Evolutionary conservation across 768 basidiomycete species (phyloP), one percentile per base, ranked within the genome.

Genomic region (Boletus tylopilopsis): DNA sequence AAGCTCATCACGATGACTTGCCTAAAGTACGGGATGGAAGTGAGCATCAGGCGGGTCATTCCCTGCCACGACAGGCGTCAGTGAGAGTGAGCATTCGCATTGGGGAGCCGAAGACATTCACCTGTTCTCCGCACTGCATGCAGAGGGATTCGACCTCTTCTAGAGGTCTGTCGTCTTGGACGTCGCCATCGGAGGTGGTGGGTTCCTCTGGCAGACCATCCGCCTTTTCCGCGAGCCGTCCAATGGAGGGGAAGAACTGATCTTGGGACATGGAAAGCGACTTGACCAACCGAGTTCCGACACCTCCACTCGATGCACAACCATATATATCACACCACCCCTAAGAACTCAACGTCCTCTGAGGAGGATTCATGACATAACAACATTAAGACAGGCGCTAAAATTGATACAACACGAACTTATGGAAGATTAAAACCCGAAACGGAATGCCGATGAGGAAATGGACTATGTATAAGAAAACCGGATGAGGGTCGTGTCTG

Each of bases 1-100:
- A 99, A 99, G 33, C 92, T 94, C 84, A 95, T 93, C 52, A 98
- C 82, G 55, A 99, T 89, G 44, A 98, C 85, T 67, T 99, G 91
- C 38, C 82, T 76, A 75, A 98, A 98, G 74, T 84, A 98, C 0
- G 96, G 96, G 42, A 99, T 99, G 3, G 85, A 83, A 0, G 94
- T 97, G 42, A 99, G 74, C 59, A 99, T 80, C 59, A 99, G 70
- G 36, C 93, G 75, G 1, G 96, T 99, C 12, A 75, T 72, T 27
- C 95, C 95, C 93, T 97, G 76, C n/a, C n/a, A n/a, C 58, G 68
- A 53, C 66, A 60, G 54, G 44, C 21, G n/a, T 47, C 35, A 54
- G 48, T 13, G 27, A 25, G 25, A 16, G 32, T 45, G 48, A 40
- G 27, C 24, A 6, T 27, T 2, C n/a, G 4, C 10, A 22, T 22